Evolutionary conservation across 2,329 filamentous ascomycete species (phyloP), one percentile per base, ranked within the genome.

Genomic region (Pseudocercospora fuligena): DNA sequence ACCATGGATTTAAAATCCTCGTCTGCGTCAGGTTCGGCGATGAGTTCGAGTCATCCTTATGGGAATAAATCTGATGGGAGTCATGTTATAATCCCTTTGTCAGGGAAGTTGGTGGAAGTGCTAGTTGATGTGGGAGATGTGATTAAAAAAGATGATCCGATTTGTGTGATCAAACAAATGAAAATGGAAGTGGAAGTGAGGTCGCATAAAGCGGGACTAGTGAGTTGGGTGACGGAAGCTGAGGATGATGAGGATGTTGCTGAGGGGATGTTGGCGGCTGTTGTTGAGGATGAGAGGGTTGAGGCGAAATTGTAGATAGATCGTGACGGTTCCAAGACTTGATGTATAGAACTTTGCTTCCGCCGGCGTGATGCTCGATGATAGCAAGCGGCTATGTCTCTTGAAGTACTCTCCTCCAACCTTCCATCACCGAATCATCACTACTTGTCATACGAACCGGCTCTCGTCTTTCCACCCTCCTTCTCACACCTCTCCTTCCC

Each of bases 141-240:
- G 6, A 77, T 87, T 0, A 75, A 74, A 21, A 79, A 84, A 66
- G 85, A 86, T 1, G 83, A 89, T 46, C 77, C 85, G 0, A 78
- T 90, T 69, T 85, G 80, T 7, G 86, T 90, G 19, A 83, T 90
- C 21, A 85, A 86, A 75, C 88, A 90, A 76, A 89, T 89, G 87
- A 90, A 90, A 77, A 90, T 90, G 88, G 88, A 90, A 69, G 76
- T 90, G n/a, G 88, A 90, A 71, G 83, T 90, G 2, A 76, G 88
- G 23, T 81, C 81, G 63, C 79, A 80, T 16, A 79, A 80, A 4
- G 78, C 79, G 0, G 87, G 87, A 0, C 74, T 73, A 1, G 81
- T 87, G 4, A 78, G 74, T 1, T 88, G 86, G 83, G 81, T 85
- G 0, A 79, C 81, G 57, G 84, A 87, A 59, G 81, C 81, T 54